Conservation (phyloP, 2,329 filamentous ascomycete genomes). For the Diaporthe ilicicola region DNA sequence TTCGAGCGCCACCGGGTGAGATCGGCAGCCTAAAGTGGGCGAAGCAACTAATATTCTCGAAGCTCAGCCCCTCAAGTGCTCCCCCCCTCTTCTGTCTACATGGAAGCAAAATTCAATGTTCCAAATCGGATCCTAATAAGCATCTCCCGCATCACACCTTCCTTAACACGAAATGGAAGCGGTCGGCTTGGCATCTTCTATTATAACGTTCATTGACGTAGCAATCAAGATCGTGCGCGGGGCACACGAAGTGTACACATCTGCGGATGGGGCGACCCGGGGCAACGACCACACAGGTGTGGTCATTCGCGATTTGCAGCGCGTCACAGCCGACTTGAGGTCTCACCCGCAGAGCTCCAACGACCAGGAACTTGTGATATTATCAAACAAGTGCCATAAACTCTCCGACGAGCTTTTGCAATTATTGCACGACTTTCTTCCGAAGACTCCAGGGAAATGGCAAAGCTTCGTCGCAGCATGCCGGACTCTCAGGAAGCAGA, state of each 20-base stretch:
- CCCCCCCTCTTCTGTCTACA: neutral
- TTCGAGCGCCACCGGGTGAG: neutral
- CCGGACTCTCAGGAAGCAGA: slow-evolving; percentile 3
- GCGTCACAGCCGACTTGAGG: neutral
- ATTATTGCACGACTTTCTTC: neutral
- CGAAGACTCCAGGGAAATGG: slow-evolving; percentile 4
- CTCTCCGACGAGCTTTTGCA: neutral
- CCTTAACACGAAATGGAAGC: neutral
- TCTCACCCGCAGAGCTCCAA: neutral
- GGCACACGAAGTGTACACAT: neutral
- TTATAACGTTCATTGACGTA: slow-evolving; percentile 11
- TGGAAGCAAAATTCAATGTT: too few relatives aligned
- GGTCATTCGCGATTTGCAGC: slow-evolving; percentile 8
- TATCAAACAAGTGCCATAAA: neutral
- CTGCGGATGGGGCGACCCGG: neutral
- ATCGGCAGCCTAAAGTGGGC: neutral
- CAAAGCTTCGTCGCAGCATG: slow-evolving; percentile 16
- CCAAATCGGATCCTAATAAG: too few relatives aligned
- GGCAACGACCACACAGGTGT: slow-evolving; percentile 6
- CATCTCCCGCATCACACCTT: too few relatives aligned
- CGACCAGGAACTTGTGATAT: neutral
- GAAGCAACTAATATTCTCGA: neutral
- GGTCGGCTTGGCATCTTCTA: neutral
- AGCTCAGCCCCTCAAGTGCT: neutral
- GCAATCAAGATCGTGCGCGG: neutral